A percentile compares a stretch with the other conserved stretches of the same genome.
These are phyloP conservation scores for Phytophthora nicotianae DNA, from an alignment of 352 stramenopile genomes.

Conservation along the genomic window DNA sequence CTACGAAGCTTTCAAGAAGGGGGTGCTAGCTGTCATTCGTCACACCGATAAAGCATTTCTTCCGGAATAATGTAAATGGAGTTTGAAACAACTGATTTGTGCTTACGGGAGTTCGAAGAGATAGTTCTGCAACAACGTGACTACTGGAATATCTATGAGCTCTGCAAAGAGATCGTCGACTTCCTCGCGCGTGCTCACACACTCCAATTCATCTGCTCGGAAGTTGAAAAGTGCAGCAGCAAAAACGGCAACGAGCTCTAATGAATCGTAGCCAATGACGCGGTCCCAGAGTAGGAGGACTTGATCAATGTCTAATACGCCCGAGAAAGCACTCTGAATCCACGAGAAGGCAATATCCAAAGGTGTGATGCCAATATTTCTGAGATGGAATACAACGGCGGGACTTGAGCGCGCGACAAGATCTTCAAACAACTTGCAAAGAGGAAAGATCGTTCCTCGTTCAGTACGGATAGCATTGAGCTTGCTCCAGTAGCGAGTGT, in stretches of 20 bases:
- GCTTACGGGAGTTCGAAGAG: slow-evolving; percentile 55
- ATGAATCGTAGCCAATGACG: slow-evolving; percentile 69
- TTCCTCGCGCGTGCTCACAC: slow-evolving; percentile 54
- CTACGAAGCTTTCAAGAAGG: slow-evolving; percentile 56
- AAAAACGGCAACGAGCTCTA: slow-evolving; percentile 71
- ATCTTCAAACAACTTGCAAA: slow-evolving; percentile 82
- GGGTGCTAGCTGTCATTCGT: slow-evolving; percentile 51
- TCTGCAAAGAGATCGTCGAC: slow-evolving; percentile 69
- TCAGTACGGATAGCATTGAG: slow-evolving; percentile 69
- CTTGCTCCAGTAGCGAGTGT: slow-evolving; percentile 80
- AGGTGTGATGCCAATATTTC: slow-evolving; percentile 61
- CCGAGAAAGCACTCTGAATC: slow-evolving; percentile 81
- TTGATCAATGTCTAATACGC: slow-evolving; percentile 76
- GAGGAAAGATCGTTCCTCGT: slow-evolving; percentile 57
- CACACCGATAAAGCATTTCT: slow-evolving; percentile 43
- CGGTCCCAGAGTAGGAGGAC: slow-evolving; percentile 83
- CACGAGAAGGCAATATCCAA: slow-evolving; percentile 81
- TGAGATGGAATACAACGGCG: slow-evolving; percentile 60
- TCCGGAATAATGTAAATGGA: slow-evolving; percentile 27
- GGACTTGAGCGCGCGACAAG: slow-evolving; percentile 58
- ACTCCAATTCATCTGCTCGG: slow-evolving; percentile 55
- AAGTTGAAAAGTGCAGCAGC: slow-evolving; percentile 79
- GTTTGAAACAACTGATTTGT: slow-evolving; percentile 1
- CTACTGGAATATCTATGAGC: slow-evolving; percentile 69
- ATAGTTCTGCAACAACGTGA: slow-evolving; percentile 76